phyloP scores from a whole-genome alignment of 2,329 filamentous ascomycete genomes.

The Claviceps sp. region DNA sequence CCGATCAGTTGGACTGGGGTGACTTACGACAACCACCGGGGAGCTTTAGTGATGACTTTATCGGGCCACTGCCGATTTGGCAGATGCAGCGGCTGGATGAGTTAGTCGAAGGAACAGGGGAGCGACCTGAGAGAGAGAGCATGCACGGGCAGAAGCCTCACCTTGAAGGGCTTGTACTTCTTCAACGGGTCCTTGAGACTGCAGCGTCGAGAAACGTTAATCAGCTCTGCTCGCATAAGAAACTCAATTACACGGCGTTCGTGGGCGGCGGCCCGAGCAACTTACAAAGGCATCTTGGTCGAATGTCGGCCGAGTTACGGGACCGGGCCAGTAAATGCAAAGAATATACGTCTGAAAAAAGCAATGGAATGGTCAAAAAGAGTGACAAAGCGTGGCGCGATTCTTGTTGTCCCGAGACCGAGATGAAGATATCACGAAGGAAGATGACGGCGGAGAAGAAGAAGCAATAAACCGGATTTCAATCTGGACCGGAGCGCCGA shows the following conservation, averaged over 20 bases:
- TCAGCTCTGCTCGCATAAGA: neutral
- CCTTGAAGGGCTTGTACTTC: constrained; percentile 1
- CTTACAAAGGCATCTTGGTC: neutral
- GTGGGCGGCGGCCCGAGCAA: neutral
- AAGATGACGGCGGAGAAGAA: too few species aligned
- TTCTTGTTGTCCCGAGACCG: too few species aligned
- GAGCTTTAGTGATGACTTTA: constrained; percentile 70
- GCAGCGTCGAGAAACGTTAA: neutral
- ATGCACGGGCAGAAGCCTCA: neutral
- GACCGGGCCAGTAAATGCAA: neutral
- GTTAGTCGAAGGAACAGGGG: neutral
- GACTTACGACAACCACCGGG: constrained; percentile 55
- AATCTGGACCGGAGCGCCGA: too few species aligned
- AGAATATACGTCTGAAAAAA: neutral
- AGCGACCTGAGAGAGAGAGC: neutral
- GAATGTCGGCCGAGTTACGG: neutral
- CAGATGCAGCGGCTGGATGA: constrained; percentile 20
- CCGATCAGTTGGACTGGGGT: neutral
- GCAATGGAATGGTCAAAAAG: neutral
- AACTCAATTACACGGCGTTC: neutral
- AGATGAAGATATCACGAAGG: too few species aligned
- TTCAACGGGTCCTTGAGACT: neutral
- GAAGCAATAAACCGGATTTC: too few species aligned
- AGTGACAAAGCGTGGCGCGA: neutral
- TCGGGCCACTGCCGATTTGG: constrained; percentile 71